phyloP scores from a whole-genome alignment of 2,329 filamentous ascomycete genomes.

The Penicillium thymicola region DNA sequence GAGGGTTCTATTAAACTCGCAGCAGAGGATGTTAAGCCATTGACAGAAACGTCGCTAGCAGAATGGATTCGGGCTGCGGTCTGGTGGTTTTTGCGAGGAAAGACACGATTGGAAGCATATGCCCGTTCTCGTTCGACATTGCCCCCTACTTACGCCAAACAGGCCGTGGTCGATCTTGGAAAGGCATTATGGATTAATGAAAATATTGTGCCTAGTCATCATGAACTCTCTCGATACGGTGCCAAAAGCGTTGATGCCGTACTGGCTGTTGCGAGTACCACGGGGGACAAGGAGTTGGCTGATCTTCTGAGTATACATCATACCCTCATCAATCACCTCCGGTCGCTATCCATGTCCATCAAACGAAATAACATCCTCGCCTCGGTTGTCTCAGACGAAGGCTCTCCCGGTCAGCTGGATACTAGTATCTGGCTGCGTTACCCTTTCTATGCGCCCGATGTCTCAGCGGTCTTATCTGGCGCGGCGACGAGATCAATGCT shows the following conservation, averaged over 20 bases:
- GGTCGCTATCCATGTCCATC: slow-evolving; percentile 77
- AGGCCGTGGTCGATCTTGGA: slow-evolving; percentile 80
- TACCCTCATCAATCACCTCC: slow-evolving; percentile 61
- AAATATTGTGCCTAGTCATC: slow-evolving; percentile 39
- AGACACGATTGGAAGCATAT: slow-evolving; percentile 68
- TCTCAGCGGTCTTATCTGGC: slow-evolving; percentile 67
- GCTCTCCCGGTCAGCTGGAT: slow-evolving; percentile 73
- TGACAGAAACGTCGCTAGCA: slow-evolving; percentile 60
- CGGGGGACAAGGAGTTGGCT: slow-evolving; percentile 45
- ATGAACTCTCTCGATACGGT: slow-evolving; percentile 40
- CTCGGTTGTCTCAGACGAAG: slow-evolving; percentile 56
- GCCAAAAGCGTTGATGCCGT: slow-evolving; percentile 39
- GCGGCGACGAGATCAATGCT: slow-evolving; percentile 45
- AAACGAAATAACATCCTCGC: slow-evolving; percentile 77
- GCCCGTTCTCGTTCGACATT: slow-evolving; percentile 59
- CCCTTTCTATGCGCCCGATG: slow-evolving; percentile 68
- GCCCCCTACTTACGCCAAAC: slow-evolving; percentile 52
- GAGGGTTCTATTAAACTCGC: slow-evolving; percentile 73
- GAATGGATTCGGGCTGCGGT: slow-evolving; percentile 70
- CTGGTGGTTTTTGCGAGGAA: slow-evolving; percentile 89
- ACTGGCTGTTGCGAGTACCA: slow-evolving; percentile 41
- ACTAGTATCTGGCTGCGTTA: slow-evolving; percentile 80
- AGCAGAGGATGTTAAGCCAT: slow-evolving; percentile 67
- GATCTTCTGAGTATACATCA: slow-evolving; percentile 52
- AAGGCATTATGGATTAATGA: slow-evolving; percentile 79